These are phyloP conservation scores for Aspergillus flavus DNA, from an alignment of 2,329 filamentous ascomycete genomes.

Conservation along the genomic window DNA sequence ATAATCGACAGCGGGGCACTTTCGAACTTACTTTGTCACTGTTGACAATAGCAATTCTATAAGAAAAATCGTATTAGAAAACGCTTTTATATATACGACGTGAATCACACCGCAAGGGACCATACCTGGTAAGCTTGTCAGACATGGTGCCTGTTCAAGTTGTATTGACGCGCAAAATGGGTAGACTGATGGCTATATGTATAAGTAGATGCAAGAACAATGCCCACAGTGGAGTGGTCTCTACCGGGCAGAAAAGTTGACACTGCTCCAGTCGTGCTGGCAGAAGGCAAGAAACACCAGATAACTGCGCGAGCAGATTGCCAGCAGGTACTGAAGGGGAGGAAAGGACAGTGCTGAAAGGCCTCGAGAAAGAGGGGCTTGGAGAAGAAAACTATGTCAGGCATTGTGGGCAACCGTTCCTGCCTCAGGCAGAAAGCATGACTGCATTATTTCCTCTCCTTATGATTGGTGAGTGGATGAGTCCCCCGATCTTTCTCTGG, in stretches of 20 bases:
- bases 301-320: slow-evolving; percentile 18
- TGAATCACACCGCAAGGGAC: background rate
- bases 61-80: slow-evolving; percentile 21
- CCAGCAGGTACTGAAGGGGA: slow-evolving; percentile 15
- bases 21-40: slow-evolving; percentile 78
- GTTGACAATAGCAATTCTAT: slow-evolving; percentile 97
- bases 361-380: slow-evolving; percentile 25
- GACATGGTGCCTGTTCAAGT: slow-evolving; percentile 64
- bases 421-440: slow-evolving; percentile 22
- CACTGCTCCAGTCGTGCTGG: slow-evolving; percentile 20
- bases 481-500: slow-evolving; percentile 13
- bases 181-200: slow-evolving; percentile 4
- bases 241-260: slow-evolving; percentile 12
- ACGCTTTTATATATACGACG: background rate
- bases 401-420: slow-evolving; percentile 26
- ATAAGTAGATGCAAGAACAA: background rate
- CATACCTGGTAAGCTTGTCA: slow-evolving; percentile 93
- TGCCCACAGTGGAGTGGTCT: background rate
- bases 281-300: slow-evolving; percentile 18
- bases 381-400: slow-evolving; percentile 27
- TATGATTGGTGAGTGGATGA: slow-evolving; percentile 21
- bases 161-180: slow-evolving; percentile 14
- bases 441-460: slow-evolving; percentile 21
- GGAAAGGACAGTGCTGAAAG: slow-evolving; percentile 19
- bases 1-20: slow-evolving; percentile 37